Conservation (phyloP, 805 yeast genomes). For the Suhomyces kilbournensis region DNA sequence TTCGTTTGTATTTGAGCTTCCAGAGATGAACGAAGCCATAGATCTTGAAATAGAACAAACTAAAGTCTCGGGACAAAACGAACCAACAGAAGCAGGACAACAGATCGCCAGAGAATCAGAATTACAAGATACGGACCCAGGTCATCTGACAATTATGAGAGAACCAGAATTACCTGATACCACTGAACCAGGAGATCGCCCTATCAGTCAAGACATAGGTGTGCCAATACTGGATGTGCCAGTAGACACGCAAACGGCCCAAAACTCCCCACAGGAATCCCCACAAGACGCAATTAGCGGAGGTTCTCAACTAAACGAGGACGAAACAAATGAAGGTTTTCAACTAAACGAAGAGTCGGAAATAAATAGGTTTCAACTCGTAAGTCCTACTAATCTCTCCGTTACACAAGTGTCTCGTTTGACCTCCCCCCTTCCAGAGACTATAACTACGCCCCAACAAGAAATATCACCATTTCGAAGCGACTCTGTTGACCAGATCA, state of each 20-base stretch:
- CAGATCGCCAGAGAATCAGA: no score
- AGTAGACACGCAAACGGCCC: neutral
- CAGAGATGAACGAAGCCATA: neutral
- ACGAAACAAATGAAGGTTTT: neutral
- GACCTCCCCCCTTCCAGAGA: neutral
- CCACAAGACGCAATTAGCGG: no score
- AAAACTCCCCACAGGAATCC: no score
- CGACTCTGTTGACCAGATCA: conserved; percentile 6
- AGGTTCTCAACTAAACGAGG: no score
- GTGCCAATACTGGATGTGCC: neutral
- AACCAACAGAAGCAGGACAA: neutral
- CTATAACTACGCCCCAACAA: neutral
- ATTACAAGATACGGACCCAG: neutral
- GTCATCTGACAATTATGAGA: neutral
- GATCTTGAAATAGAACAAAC: neutral
- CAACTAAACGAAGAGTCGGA: neutral
- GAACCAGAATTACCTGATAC: neutral
- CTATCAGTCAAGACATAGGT: no score
- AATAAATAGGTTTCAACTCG: neutral
- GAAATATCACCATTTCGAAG: neutral
- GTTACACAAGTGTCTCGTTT: neutral
- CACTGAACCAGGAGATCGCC: no score
- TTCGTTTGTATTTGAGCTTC: neutral
- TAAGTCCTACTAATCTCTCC: neutral
- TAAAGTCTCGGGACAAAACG: neutral